Evolutionary conservation across 2,329 filamentous ascomycete genomes (phyloP).

Genomic region (Cadophora sp.): DNA sequence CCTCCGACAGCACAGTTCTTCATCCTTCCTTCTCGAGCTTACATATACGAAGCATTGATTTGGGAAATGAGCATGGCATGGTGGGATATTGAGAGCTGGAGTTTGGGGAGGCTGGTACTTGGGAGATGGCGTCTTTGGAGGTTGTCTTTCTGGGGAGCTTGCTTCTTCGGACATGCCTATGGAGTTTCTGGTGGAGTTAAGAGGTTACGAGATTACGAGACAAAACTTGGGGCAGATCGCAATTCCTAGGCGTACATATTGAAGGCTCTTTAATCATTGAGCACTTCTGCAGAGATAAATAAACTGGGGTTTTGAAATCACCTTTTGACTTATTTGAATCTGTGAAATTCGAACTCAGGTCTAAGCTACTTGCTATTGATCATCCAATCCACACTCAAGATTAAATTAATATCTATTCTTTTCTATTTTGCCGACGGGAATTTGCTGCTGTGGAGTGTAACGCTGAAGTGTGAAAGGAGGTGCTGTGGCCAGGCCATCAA

Average conservation of each 20-base stretch:
- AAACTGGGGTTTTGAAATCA: background rate
- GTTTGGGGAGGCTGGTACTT: background rate
- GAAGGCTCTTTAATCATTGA: background rate
- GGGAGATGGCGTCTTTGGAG: background rate
- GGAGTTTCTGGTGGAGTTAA: background rate
- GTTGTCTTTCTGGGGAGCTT: background rate
- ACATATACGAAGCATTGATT: background rate
- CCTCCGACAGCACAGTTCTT: background rate
- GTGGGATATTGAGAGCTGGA: background rate
- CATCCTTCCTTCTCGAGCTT: background rate
- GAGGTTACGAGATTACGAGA: background rate
- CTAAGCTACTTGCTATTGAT: too few relatives aligned
- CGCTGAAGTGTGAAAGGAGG: too few relatives aligned
- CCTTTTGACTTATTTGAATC: too few relatives aligned
- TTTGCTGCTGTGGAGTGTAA: too few relatives aligned
- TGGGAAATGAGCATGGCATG: background rate
- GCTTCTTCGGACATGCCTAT: background rate
- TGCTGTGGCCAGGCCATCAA: too few relatives aligned
- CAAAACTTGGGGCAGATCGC: background rate
- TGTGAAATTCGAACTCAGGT: too few relatives aligned
- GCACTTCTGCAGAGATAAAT: background rate
- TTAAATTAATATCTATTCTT: too few relatives aligned
- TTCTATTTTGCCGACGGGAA: too few relatives aligned
- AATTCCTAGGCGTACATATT: background rate
- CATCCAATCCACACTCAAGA: too few relatives aligned